Conservation (phyloP, 2,329 filamentous ascomycete species). For the Ceratocystis huliohia region DNA sequence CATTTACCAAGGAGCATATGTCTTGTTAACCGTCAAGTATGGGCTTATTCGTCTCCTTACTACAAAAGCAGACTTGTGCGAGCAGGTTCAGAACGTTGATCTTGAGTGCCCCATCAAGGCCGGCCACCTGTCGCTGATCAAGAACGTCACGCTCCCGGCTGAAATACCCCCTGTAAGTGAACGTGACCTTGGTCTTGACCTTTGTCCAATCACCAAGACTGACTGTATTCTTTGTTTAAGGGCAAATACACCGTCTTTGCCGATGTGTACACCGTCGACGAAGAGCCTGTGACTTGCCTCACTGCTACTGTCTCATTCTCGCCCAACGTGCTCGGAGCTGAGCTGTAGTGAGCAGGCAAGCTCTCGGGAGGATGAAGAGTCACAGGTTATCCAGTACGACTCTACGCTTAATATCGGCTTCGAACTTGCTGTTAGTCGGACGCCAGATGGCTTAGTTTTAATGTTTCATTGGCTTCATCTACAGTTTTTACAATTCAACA, state of each 20-base stretch:
- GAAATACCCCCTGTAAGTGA: slow-evolving; percentile 75
- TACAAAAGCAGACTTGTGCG: slow-evolving; percentile 71
- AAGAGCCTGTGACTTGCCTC: slow-evolving; percentile 72
- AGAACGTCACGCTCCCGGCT: slow-evolving; percentile 71
- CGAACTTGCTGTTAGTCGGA: background rate
- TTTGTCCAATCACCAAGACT: background rate
- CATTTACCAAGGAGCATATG: slow-evolving; percentile 67
- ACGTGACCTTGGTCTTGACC: background rate
- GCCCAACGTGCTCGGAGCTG: slow-evolving; percentile 31
- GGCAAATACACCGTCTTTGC: slow-evolving; percentile 83
- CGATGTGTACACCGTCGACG: slow-evolving; percentile 65
- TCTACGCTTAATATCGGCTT: background rate
- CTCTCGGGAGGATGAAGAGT: background rate
- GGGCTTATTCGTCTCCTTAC: slow-evolving; percentile 81
- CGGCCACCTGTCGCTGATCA: slow-evolving; percentile 59
- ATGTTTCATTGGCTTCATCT: background rate
- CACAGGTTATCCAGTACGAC: background rate
- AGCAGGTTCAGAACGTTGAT: slow-evolving; percentile 78
- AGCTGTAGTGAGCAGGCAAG: slow-evolving; percentile 28
- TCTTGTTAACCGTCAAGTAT: slow-evolving; percentile 80
- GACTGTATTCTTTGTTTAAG: slow-evolving; percentile 32
- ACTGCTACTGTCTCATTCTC: slow-evolving; percentile 57
- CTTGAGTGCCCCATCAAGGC: slow-evolving; percentile 77
- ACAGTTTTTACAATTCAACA: background rate
- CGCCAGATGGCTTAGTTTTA: background rate